Evolutionary conservation across 2,329 filamentous ascomycete genomes (phyloP), one percentile per base, ranked within the genome.

Genomic region (Metarhizium anisopliae): DNA sequence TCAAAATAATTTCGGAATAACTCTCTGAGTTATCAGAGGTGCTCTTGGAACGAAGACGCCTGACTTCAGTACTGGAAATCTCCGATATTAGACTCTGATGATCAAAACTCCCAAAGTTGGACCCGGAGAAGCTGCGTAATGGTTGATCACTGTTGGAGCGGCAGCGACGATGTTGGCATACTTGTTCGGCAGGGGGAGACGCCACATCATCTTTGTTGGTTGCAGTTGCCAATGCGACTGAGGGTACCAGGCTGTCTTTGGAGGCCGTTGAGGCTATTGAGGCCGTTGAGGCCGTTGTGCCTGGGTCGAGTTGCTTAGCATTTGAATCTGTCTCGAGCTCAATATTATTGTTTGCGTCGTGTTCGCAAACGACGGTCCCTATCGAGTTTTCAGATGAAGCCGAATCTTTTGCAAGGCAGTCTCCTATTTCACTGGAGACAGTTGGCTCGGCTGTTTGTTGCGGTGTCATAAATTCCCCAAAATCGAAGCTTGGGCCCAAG

Each of bases 101-200:
- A 40, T 55, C 56, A 50, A 25, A 25, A 20, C 36, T 55, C 38
- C n/a, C 20, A 36, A 47, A 32, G 10, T 50, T 53, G n/a, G 51
- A 47, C 18, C 36, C 36, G 16, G 50, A 51, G 6, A 38, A 6
- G 43, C 20, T 45, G 35, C 42, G 32, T 18, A 25, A 13, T 30
- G 49, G 52, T 16, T 52, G 55, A 35, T 57, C 55, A 32, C 55
- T 57, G 35, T 57, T 52, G 25, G 55, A 55, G 40, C 55, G 55
- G 20, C 47, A 45, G 32, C 50, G 47, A 8, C 40, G 42, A 25
- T 52, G 49, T 16, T 10, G 32, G 25, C 38, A 16, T 8, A 29
- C 40, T 50, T 43, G 7, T 38, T 45, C 11, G 36, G 36, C 20
- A 45, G 18, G 30, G 16, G 25, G 11, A 47, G 32, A 47, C 13